Evolutionary conservation across 768 basidiomycete genomes (phyloP), one percentile per base, ranked within the genome.

Genomic region (Rhodotorula kratochvilovae): DNA sequence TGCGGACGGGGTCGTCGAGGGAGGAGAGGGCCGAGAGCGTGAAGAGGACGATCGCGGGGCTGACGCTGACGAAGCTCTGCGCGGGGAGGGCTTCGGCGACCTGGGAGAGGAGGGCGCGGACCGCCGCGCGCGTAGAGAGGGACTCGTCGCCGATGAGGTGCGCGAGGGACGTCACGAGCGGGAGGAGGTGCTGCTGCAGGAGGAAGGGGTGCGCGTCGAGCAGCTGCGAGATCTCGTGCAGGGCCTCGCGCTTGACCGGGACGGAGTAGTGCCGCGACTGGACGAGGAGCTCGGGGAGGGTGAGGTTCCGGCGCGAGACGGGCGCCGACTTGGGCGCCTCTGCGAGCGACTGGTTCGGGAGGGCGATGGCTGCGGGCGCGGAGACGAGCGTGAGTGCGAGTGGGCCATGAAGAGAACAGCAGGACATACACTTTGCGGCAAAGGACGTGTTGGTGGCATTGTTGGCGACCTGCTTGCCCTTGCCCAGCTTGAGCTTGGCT

Each of bases 361-460:
- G 84, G 33, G 88, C 89, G 79, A 98, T 95, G 2, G 25, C n/a
- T n/a, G n/a, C n/a, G n/a, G n/a, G n/a, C n/a, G n/a, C n/a, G n/a
- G n/a, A n/a, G n/a, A n/a, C n/a, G n/a, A n/a, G n/a, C n/a, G n/a
- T n/a, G n/a, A n/a, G n/a, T n/a, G n/a, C n/a, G n/a, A n/a, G n/a
- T n/a, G n/a, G n/a, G n/a, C n/a, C n/a, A n/a, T n/a, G n/a, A n/a
- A n/a, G n/a, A n/a, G n/a, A n/a, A n/a, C n/a, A n/a, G n/a, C n/a
- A n/a, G n/a, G n/a, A n/a, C n/a, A n/a, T n/a, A n/a, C n/a, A 91
- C 69, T 91, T 87, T 43, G 92, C 88, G 79, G 94, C 92, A 85
- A 95, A 97, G 2, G 94, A 93, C 2, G 95, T 98, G 81, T 98
- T 91, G 75, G 97, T 86, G 11, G 87, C 90, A 84, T 98, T 98